Conservation (phyloP, 2,329 filamentous ascomycete genomes). For the Mollisiaceae sp. region DNA sequence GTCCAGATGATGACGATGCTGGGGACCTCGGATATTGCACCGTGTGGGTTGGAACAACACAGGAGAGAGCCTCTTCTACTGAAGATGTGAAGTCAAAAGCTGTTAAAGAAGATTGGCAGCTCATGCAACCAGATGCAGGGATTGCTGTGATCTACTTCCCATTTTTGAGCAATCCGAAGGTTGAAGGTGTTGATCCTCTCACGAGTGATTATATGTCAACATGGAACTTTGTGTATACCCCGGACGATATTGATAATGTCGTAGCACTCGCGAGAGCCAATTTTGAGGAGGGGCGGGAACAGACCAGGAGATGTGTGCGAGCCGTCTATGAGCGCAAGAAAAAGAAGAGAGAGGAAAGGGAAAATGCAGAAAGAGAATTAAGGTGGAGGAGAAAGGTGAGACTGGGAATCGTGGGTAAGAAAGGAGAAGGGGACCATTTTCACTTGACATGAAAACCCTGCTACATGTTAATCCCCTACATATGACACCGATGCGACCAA, state of each 20-base stretch:
- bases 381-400: conserved; percentile 54
- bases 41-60: conserved; percentile 87
- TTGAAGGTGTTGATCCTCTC: conserved; percentile 81
- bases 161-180: conserved; percentile 80
- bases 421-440: conserved; percentile 72
- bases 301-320: conserved; percentile 77
- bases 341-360: conserved; percentile 62
- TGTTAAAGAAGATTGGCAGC: conserved; percentile 67
- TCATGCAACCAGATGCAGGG: conserved; percentile 79
- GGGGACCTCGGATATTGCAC: conserved; percentile 88
- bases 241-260: conserved; percentile 85
- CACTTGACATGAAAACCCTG: conserved; percentile 50
- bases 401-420: conserved; percentile 57
- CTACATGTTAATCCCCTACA: not conserved
- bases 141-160: conserved; percentile 92
- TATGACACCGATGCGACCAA: not conserved
- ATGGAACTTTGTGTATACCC: conserved; percentile 97
- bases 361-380: conserved; percentile 48
- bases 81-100: conserved; percentile 54
- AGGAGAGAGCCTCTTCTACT: conserved; percentile 67
- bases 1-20: conserved; percentile 46
- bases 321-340: conserved; percentile 95
- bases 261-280: conserved; percentile 84
- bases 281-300: conserved; percentile 80
- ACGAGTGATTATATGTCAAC: conserved; percentile 87